phyloP scores from a whole-genome alignment of 1,284 basidiomycete genomes.

The Pholiota adiposa region DNA sequence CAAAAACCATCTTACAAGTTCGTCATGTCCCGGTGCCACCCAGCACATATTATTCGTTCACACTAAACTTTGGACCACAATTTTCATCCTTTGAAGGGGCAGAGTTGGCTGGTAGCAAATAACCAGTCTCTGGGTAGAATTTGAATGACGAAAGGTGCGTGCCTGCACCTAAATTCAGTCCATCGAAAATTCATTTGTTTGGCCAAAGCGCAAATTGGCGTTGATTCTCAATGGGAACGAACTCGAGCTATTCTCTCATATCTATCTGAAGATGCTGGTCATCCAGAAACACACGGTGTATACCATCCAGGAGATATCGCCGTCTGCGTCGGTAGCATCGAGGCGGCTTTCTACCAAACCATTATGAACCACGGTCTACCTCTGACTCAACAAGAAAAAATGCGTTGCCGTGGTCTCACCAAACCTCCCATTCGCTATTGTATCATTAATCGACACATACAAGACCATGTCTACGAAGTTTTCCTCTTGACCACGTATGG shows the following conservation, averaged over 20 bases:
- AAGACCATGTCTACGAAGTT: constrained; percentile 31
- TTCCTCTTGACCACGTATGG: constrained; percentile 36
- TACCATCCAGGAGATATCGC: constrained; percentile 37
- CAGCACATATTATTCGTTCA: not conserved
- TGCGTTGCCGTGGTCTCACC: not conserved
- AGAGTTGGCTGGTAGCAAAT: not conserved
- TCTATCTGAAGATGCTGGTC: constrained; percentile 5
- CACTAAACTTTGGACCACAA: not conserved
- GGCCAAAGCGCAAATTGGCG: not conserved
- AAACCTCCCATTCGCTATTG: constrained; percentile 29
- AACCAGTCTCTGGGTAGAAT: not conserved
- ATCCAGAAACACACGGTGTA: constrained; percentile 4
- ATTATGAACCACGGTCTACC: constrained; percentile 26
- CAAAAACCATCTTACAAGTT: not conserved
- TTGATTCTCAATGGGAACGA: constrained; percentile 19
- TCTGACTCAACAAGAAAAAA: constrained; percentile 23
- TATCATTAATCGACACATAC: constrained; percentile 31
- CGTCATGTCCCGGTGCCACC: not conserved
- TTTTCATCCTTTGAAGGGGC: not conserved
- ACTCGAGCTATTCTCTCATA: constrained; percentile 11
- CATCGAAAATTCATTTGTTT: not conserved
- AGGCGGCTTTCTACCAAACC: constrained; percentile 26
- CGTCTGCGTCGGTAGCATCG: constrained; percentile 26
- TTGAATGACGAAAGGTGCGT: constrained; percentile 5
- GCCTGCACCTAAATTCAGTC: not conserved